These are phyloP conservation scores for Lactifluus pinguis DNA, from an alignment of 768 basidiomycete species.

Conservation along the genomic window DNA sequence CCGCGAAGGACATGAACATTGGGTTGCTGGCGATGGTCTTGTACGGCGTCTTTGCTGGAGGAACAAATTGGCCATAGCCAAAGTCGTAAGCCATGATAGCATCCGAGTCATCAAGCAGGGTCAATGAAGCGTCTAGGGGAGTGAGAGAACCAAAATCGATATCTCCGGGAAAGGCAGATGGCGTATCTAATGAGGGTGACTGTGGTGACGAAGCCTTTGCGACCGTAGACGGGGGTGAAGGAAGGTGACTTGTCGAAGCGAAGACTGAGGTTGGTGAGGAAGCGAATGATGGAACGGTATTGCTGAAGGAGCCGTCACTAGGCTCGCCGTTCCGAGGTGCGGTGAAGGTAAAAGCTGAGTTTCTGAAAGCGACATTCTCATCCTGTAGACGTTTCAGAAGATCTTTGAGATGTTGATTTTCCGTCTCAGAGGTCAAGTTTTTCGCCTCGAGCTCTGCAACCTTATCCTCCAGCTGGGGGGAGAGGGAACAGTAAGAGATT, in stretches of 20 bases:
- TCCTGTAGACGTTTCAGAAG: conserved; percentile 75
- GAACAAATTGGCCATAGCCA: conserved; percentile 38
- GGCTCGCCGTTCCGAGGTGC: conserved; percentile 41
- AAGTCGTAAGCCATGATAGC: conserved; percentile 20
- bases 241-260: not conserved
- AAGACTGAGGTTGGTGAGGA: conserved; percentile 1
- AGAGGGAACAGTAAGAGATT: not conserved
- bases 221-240: conserved; percentile 19
- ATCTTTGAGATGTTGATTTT: conserved; percentile 87
- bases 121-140: conserved; percentile 63
- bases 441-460: conserved; percentile 80
- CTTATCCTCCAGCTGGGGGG: conserved; percentile 75
- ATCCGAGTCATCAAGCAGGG: conserved; percentile 48
- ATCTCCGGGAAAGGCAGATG: conserved; percentile 23
- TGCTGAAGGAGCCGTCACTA: conserved; percentile 16
- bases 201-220: conserved; percentile 17
- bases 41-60: conserved; percentile 43
- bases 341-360: conserved; percentile 75
- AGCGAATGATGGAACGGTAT: conserved; percentile 13
- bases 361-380: conserved; percentile 78
- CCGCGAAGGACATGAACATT: conserved; percentile 73
- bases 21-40: conserved; percentile 81
- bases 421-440: conserved; percentile 58
- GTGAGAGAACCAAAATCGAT: conserved; percentile 59
- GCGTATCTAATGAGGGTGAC: conserved; percentile 26